Conservation (phyloP, 2,329 filamentous ascomycete genomes). For the Pseudogymnoascus sp. region DNA sequence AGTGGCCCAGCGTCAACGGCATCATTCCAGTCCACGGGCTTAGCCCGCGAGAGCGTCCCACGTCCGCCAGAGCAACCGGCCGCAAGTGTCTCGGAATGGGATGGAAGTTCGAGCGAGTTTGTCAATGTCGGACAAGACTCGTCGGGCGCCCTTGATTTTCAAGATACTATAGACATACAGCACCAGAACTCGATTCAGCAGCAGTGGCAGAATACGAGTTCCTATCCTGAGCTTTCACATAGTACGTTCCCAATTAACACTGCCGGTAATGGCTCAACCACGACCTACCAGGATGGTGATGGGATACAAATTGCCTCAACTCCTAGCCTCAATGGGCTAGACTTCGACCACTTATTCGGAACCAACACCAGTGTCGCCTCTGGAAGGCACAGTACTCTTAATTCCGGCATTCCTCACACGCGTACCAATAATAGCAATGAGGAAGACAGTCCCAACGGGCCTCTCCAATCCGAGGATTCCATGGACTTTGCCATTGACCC, state of each 20-base stretch:
- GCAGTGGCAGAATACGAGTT: not conserved
- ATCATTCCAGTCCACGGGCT: not conserved
- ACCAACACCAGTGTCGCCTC: not conserved
- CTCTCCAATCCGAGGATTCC: not conserved
- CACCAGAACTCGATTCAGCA: not conserved
- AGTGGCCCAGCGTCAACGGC: not conserved
- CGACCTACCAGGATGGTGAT: not conserved
- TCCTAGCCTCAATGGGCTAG: not conserved
- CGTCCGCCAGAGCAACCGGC: not conserved
- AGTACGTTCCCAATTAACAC: not conserved
- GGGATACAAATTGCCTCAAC: not conserved
- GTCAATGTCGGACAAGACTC: not conserved
- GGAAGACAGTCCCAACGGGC: not conserved
- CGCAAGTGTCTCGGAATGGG: not conserved
- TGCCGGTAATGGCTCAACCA: not conserved
- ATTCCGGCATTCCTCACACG: not conserved
- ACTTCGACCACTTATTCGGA: not conserved
- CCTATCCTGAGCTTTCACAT: not conserved
- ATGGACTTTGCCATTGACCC: not conserved
- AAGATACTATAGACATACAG: not conserved
- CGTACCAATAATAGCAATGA: not conserved
- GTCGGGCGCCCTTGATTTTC: not conserved
- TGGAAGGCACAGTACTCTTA: not conserved
- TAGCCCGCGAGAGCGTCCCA: not conserved
- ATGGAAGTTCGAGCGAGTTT: not conserved